These are phyloP conservation scores for Nakaseomyces bracarensis DNA, from an alignment of 1,139 yeast genomes.

Conservation along the genomic window DNA sequence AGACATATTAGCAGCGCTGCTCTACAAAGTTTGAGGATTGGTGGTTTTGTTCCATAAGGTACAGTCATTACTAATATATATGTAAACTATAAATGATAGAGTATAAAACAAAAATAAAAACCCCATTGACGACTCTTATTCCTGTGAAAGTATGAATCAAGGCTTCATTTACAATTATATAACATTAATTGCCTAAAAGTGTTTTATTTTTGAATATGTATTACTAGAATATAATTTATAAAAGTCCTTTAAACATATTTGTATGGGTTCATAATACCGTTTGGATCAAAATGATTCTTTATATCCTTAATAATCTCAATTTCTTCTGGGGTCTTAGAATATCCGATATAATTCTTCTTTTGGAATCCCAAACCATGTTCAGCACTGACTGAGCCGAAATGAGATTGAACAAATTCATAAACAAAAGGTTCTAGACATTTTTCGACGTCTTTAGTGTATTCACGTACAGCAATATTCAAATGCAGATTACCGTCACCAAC, in stretches of 20 bases:
- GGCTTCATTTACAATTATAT: no score
- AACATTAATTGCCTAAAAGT: no score
- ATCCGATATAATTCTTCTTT: conserved; percentile 71
- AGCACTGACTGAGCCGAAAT: conserved; percentile 84
- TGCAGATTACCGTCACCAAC: conserved; percentile 95
- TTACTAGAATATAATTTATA: no score
- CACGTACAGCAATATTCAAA: conserved; percentile 82
- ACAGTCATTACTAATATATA: neutral
- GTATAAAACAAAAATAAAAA: no score
- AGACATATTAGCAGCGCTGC: conserved; percentile 52
- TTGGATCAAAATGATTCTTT: conserved; percentile 80
- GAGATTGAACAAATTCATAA: conserved; percentile 76
- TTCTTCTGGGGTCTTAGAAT: conserved; percentile 66
- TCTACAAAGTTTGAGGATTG: conserved; percentile 35
- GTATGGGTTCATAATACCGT: conserved; percentile 85
- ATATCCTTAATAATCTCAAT: conserved; percentile 65
- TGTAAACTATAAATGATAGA: neutral
- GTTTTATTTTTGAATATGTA: no score
- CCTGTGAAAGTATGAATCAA: no score
- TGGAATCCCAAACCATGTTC: conserved; percentile 98
- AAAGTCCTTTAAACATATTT: conserved; percentile 52
- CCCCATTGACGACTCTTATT: no score
- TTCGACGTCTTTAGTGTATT: conserved; percentile 71
- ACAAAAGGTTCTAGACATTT: conserved; percentile 81
- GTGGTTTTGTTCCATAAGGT: conserved; percentile 17